Percentiles rank a stretch among this genome's conserved stretches.
Evolutionary conservation across 768 basidiomycete species (phyloP).

Genomic region (Filobasidium wieringae): DNA sequence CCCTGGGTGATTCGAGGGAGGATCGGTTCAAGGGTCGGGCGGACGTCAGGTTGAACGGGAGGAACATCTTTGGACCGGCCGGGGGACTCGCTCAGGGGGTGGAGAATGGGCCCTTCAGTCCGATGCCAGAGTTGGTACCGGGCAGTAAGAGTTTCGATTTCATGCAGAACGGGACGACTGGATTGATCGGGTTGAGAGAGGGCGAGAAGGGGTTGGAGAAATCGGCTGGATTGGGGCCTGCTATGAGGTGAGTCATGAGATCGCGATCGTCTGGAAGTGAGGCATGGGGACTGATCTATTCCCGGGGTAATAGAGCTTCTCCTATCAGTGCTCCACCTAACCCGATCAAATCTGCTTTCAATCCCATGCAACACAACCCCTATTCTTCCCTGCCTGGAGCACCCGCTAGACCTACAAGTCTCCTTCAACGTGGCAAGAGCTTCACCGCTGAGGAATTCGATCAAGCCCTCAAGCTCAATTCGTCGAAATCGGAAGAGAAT

Average conservation of each 20-base stretch:
- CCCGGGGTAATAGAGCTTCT: background rate
- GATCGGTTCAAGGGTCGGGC: slow-evolving; percentile 23
- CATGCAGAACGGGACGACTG: too few relatives aligned
- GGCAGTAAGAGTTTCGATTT: background rate
- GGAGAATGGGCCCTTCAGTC: slow-evolving; percentile 10
- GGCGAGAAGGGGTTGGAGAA: background rate
- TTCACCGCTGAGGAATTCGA: slow-evolving; percentile 33
- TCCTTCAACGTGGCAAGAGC: slow-evolving; percentile 29
- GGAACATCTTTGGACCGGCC: background rate
- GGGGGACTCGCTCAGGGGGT: background rate
- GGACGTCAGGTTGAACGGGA: background rate
- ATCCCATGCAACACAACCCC: background rate
- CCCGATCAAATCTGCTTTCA: too few relatives aligned
- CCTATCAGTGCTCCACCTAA: background rate
- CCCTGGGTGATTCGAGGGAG: slow-evolving; percentile 23
- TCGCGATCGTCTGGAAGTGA: background rate
- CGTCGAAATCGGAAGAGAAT: too few relatives aligned
- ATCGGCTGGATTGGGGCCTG: background rate
- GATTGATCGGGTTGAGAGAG: background rate
- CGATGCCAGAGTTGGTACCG: background rate
- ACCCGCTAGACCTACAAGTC: slow-evolving; percentile 9
- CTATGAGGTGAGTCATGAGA: background rate
- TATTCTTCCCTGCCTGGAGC: too few relatives aligned
- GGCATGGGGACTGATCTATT: background rate
- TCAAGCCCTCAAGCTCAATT: background rate